Conservation (phyloP, 192 early-diverging fungal species). For the Chytriomyces sp. region DNA sequence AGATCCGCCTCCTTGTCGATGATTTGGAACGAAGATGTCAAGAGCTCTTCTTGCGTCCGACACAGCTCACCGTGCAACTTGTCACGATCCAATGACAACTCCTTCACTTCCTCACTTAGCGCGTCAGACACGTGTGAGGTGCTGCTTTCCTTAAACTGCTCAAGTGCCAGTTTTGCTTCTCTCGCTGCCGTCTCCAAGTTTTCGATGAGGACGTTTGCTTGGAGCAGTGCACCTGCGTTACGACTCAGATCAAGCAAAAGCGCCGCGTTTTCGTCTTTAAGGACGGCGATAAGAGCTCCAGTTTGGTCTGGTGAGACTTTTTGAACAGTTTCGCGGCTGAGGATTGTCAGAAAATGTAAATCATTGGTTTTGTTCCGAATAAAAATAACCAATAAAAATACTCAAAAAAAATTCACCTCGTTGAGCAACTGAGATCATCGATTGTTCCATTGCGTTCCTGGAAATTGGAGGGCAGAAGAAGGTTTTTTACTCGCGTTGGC, state of each 20-base stretch:
- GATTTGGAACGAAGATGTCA: constrained; percentile 2
- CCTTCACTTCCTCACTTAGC: neutral
- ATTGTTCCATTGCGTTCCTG: neutral
- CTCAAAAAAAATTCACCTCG: neutral
- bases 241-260: neutral
- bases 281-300: neutral
- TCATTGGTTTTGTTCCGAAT: neutral
- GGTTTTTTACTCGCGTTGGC: no score
- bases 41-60: constrained; percentile 19
- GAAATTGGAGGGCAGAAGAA: neutral
- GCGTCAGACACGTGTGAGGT: neutral
- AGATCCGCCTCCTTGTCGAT: constrained; percentile 20
- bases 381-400: neutral
- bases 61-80: neutral
- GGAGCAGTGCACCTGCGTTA: no score
- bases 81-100: neutral
- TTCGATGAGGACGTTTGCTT: neutral
- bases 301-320: neutral
- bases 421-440: neutral
- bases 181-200: constrained; percentile 9
- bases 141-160: neutral
- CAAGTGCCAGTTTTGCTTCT: neutral
- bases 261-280: constrained; percentile 20
- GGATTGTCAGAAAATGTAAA: neutral
- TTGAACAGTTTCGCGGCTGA: neutral